phyloP scores from a whole-genome alignment of 306 rosid species.

The Vigna radiata region DNA sequence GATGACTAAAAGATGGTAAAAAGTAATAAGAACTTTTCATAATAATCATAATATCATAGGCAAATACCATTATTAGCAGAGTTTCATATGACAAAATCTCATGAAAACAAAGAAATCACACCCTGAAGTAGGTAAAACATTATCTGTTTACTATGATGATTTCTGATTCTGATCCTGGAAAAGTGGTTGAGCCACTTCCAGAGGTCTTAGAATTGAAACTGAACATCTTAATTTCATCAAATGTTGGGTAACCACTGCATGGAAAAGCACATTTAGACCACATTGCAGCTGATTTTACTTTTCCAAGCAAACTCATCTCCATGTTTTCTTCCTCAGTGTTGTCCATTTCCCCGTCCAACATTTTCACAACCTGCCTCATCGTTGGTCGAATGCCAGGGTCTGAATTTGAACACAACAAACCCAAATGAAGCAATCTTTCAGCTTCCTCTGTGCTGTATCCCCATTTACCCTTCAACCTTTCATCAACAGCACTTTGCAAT shows the following conservation, averaged over 20 bases:
- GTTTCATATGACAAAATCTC: not conserved
- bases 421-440: slow-evolving; percentile 64
- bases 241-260: slow-evolving; percentile 48
- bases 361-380: slow-evolving; percentile 64
- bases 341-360: slow-evolving; percentile 55
- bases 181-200: slow-evolving; percentile 25
- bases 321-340: slow-evolving; percentile 40
- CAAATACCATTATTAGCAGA: not conserved
- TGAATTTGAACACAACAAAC: slow-evolving; percentile 61
- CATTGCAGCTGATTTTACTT: slow-evolving; percentile 45
- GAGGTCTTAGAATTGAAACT: slow-evolving; percentile 24
- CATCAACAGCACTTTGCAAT: slow-evolving; percentile 54
- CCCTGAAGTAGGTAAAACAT: not conserved
- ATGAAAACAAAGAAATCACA: not conserved
- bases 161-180: slow-evolving; percentile 33
- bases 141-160: slow-evolving; percentile 29
- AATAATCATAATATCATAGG: too few species aligned
- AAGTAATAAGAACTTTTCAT: too few species aligned
- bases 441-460: slow-evolving; percentile 54
- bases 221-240: slow-evolving; percentile 50
- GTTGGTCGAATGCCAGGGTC: slow-evolving; percentile 63
- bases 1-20: too few species aligned
- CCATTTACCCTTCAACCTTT: slow-evolving; percentile 50
- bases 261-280: slow-evolving; percentile 40
- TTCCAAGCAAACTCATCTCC: slow-evolving; percentile 49